These are phyloP conservation scores for Wickerhamomyces pijperi DNA, from an alignment of 805 yeast genomes.

Conservation along the genomic window DNA sequence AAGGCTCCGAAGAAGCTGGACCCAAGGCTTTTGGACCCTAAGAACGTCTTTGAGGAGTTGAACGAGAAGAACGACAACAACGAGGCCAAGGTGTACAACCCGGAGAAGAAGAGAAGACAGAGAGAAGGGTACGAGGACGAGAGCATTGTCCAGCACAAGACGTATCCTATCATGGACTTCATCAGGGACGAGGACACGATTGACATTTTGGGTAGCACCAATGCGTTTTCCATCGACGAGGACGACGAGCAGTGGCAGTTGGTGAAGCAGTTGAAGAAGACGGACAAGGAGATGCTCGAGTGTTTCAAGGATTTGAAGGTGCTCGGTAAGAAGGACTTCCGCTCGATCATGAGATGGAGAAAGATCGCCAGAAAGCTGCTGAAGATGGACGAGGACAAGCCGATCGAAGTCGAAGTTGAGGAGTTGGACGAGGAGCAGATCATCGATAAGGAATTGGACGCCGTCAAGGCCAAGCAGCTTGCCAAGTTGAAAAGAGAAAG, in stretches of 20 bases:
- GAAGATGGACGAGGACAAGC: slow-evolving; percentile 46
- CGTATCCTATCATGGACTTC: slow-evolving; percentile 69
- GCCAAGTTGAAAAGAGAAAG: slow-evolving; percentile 68
- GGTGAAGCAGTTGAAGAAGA: slow-evolving; percentile 60
- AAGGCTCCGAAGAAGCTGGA: slow-evolving; percentile 94
- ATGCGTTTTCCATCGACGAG: slow-evolving; percentile 47
- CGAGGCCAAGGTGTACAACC: slow-evolving; percentile 90
- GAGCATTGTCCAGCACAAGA: slow-evolving; percentile 62
- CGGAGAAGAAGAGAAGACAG: slow-evolving; percentile 80
- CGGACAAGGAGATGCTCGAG: slow-evolving; percentile 68
- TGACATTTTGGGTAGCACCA: slow-evolving; percentile 63
- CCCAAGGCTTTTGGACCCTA: slow-evolving; percentile 85
- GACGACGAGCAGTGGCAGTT: slow-evolving; percentile 63
- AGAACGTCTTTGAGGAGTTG: slow-evolving; percentile 88
- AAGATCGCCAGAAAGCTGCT: slow-evolving; percentile 69
- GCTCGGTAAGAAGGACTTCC: slow-evolving; percentile 88
- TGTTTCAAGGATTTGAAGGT: slow-evolving; percentile 89
- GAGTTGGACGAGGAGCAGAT: slow-evolving; percentile 78
- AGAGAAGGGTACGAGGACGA: slow-evolving; percentile 98
- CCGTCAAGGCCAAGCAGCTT: slow-evolving; percentile 60
- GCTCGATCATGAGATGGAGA: slow-evolving; percentile 78
- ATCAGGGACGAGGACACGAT: slow-evolving; percentile 77
- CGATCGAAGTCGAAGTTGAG: slow-evolving; percentile 41
- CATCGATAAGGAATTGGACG: slow-evolving; percentile 75
- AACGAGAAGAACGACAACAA: slow-evolving; percentile 63